Conservation (phyloP, 148 eudicot genomes). For the Rhododendron vialii region DNA sequence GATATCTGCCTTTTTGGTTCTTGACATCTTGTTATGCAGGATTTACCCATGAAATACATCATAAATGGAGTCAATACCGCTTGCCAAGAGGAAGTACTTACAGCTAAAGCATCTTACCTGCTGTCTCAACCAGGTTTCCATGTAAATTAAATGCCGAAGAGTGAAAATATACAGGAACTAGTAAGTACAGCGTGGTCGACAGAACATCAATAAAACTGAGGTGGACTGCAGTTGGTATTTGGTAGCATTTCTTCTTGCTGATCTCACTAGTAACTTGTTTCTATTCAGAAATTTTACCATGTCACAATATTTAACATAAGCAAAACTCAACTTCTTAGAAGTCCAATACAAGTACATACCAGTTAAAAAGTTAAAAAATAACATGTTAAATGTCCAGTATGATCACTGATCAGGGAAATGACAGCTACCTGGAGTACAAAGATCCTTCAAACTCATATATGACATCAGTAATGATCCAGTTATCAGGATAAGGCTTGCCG, state of each 20-base stretch:
- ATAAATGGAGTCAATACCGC: background rate
- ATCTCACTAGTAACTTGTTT: background rate
- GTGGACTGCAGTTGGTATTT: background rate
- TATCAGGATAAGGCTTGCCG: conserved; percentile 99
- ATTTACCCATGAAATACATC: background rate
- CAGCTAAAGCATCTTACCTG: too few relatives aligned
- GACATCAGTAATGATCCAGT: conserved; percentile 93
- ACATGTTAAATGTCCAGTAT: background rate
- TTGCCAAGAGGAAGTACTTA: background rate
- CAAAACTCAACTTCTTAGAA: background rate
- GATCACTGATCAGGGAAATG: conserved; percentile 8
- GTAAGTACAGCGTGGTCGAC: background rate
- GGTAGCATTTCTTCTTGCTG: background rate
- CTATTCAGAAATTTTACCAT: background rate
- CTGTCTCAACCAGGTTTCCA: background rate
- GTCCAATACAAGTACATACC: background rate
- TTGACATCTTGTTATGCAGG: background rate
- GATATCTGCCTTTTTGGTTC: background rate
- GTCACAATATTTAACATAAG: background rate
- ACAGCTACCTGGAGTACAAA: conserved; percentile 66
- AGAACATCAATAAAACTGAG: background rate
- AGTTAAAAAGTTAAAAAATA: background rate
- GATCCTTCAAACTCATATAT: conserved; percentile 94
- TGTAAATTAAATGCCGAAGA: background rate
- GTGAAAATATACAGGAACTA: background rate